These are phyloP conservation scores for Brassica rapa DNA, from an alignment of 345 rosid genomes.

Conservation along the genomic window DNA sequence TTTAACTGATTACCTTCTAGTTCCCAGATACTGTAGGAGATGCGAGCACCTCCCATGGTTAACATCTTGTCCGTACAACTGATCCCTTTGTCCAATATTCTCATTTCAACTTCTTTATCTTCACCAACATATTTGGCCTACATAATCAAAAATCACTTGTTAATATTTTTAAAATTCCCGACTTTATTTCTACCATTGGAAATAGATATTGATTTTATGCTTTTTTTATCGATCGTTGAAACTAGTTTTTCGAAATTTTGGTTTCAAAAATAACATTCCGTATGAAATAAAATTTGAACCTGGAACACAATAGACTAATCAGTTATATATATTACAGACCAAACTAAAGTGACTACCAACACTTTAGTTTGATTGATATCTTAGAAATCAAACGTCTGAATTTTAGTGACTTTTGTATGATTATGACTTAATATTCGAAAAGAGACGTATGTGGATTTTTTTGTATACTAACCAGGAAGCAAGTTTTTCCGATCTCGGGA, in stretches of 20 bases:
- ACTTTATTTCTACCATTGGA: no score
- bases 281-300: neutral
- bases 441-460: neutral
- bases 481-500: slow-evolving; percentile 70
- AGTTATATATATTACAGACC: neutral
- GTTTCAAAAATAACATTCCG: neutral
- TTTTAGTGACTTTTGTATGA: neutral
- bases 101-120: slow-evolving; percentile 47
- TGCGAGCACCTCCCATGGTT: slow-evolving; percentile 68
- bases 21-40: slow-evolving; percentile 85
- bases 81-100: slow-evolving; percentile 48
- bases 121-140: slow-evolving; percentile 82
- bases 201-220: neutral
- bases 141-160: neutral
- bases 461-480: slow-evolving; percentile 60
- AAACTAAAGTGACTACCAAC: neutral
- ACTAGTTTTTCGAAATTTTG: no score
- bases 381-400: neutral
- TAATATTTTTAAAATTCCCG: neutral
- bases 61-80: slow-evolving; percentile 71
- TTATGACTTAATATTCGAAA: neutral
- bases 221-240: neutral
- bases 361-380: neutral
- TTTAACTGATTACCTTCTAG: slow-evolving; percentile 42
- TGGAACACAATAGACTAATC: neutral